Conservation (phyloP, 257 asterid species). For the Nicotiana otophora region DNA sequence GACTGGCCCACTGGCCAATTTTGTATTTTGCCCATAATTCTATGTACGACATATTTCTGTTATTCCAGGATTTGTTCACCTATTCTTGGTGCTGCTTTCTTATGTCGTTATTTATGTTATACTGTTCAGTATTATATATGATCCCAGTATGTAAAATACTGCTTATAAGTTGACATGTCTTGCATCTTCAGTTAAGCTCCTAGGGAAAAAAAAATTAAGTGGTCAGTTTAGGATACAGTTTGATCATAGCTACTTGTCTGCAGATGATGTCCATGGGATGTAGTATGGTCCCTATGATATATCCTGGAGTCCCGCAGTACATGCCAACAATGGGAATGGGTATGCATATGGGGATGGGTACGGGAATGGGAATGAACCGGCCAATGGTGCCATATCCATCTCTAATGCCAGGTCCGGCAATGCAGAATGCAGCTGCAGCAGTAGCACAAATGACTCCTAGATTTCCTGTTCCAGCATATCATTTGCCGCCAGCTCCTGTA, state of each 20-base stretch:
- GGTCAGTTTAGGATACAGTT: background rate
- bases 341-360: slow-evolving; percentile 32
- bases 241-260: background rate
- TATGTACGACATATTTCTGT: too few relatives aligned
- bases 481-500: slow-evolving; percentile 36
- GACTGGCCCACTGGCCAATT: too few relatives aligned
- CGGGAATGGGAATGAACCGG: slow-evolving; percentile 57
- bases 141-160: background rate
- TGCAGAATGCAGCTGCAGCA: slow-evolving; percentile 40
- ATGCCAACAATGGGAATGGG: slow-evolving; percentile 28
- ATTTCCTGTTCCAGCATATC: slow-evolving; percentile 52
- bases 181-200: background rate
- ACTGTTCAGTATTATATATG: too few relatives aligned
- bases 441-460: slow-evolving; percentile 43
- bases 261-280: slow-evolving; percentile 50
- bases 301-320: slow-evolving; percentile 34
- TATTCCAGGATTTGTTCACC: background rate
- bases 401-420: slow-evolving; percentile 38
- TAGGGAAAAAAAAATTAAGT: background rate
- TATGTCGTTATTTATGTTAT: background rate
- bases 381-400: slow-evolving; percentile 52
- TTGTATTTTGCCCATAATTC: too few relatives aligned
- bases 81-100: background rate
- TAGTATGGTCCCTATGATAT: slow-evolving; percentile 39
- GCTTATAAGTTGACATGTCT: background rate